Evolutionary conservation across 2,329 filamentous ascomycete species (phyloP), one percentile per base, ranked within the genome.

Genomic region (Aspergillus proliferans): DNA sequence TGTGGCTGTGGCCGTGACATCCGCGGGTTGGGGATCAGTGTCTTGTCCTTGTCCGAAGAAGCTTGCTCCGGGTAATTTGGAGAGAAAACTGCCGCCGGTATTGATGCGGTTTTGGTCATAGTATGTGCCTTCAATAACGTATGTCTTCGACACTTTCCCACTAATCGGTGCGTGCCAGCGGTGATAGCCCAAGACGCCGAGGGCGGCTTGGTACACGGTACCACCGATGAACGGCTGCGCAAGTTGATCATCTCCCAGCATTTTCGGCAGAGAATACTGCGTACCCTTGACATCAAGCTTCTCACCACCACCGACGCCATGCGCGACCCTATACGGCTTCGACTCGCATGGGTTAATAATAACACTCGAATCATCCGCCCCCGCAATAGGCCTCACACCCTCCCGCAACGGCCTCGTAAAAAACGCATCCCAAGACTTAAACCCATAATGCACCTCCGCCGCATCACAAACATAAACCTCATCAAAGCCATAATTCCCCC

Each of bases 171-270:
- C 64, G 65, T 87, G 83, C 85, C 85, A 87, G 28, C 85, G 76
- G 65, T 87, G 85, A 63, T 88, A 87, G 34, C 78, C 83, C 45
- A 85, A 67, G 0, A 82, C 79, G 4, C 76, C 82, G 4, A 88
- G 69, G 61, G 85, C 87, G 0, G 84, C 85, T 59, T 88, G 85
- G 65, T 86, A 87, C 21, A 87, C 71, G 0, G 81, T 86, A 3
- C 80, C 84, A 7, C 78, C 79, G 0, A 71, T 75, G 56, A 87
- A 87, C 1, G 79, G 59, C 6, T 43, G n/a, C 1, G 69, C 53
- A 1, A 80, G 63, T 0, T 71, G 59, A 56, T 85, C 79, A 56
- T 80, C 67, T 0, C 71, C 77, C 3, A 87, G 71, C 80, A 86
- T 85, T 61, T 85, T 78, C 2, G 71, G 56, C 18, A 85, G 64